Conservation (phyloP, 1,284 basidiomycete genomes). For the Tranzscheliella williamsii region DNA sequence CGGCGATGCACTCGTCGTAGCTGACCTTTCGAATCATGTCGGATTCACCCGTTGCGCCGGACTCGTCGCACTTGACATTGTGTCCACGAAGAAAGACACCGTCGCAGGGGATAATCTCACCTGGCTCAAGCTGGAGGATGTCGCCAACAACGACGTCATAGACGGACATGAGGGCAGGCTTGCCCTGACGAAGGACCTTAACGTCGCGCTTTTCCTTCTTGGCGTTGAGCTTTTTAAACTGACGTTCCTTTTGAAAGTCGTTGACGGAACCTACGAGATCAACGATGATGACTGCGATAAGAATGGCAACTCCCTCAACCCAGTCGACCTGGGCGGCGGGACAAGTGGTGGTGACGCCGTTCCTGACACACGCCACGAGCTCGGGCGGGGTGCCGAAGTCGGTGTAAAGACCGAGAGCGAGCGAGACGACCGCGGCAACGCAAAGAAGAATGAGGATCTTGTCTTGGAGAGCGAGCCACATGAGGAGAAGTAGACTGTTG, state of each 20-base stretch:
- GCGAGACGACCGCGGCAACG: slow-evolving; percentile 86
- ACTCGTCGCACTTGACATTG: slow-evolving; percentile 94
- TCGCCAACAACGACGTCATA: slow-evolving; percentile 92
- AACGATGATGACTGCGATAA: slow-evolving; percentile 74
- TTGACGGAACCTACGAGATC: slow-evolving; percentile 76
- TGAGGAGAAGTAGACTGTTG: slow-evolving; percentile 80
- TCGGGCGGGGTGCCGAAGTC: slow-evolving; percentile 77
- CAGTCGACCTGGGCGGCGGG: slow-evolving; percentile 70
- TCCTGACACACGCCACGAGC: slow-evolving; percentile 63
- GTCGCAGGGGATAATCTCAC: slow-evolving; percentile 93
- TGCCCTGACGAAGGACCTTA: slow-evolving; percentile 84
- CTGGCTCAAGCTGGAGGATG: slow-evolving; percentile 86
- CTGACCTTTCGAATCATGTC: slow-evolving; percentile 88
- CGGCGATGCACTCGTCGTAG: slow-evolving; percentile 74
- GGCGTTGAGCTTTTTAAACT: slow-evolving; percentile 88
- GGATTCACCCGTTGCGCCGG: slow-evolving; percentile 91
- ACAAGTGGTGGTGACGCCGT: slow-evolving; percentile 47
- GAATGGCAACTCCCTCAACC: slow-evolving; percentile 97
- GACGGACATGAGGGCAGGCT: slow-evolving; percentile 77
- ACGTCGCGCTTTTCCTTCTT: slow-evolving; percentile 93
- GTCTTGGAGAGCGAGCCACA: slow-evolving; percentile 94
- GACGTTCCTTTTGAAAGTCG: slow-evolving; percentile 96
- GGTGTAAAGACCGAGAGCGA: slow-evolving; percentile 91
- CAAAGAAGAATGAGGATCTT: slow-evolving; percentile 88
- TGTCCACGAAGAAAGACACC: slow-evolving; percentile 90